Percentiles rank a stretch among this genome's conserved stretches.
These are phyloP conservation scores for Lipomyces japonicus DNA, from an alignment of 805 yeast genomes.

Conservation along the genomic window DNA sequence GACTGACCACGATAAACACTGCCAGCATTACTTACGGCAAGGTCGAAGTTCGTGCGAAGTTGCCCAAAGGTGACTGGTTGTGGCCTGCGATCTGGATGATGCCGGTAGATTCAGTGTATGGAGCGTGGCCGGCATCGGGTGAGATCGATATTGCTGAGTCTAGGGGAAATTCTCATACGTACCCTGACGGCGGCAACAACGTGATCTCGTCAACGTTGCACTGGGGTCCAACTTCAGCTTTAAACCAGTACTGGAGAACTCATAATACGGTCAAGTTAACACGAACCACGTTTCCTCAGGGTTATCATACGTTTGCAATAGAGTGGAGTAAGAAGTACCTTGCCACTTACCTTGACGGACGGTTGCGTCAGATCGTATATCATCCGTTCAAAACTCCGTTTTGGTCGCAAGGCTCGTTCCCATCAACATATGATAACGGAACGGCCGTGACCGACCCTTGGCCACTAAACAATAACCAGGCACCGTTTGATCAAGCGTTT, in stretches of 20 bases:
- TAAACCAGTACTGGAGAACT: slow-evolving; percentile 14
- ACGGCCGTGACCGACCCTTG: slow-evolving; percentile 18
- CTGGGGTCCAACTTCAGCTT: slow-evolving; percentile 19
- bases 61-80: slow-evolving; percentile 25
- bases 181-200: slow-evolving; percentile 17
- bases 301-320: slow-evolving; percentile 20
- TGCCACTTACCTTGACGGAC: slow-evolving; percentile 22
- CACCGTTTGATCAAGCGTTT: slow-evolving; percentile 26
- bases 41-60: slow-evolving; percentile 20
- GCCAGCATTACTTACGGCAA: slow-evolving; percentile 18
- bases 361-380: slow-evolving; percentile 23
- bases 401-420: slow-evolving; percentile 15
- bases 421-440: slow-evolving; percentile 16
- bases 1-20: slow-evolving; percentile 12
- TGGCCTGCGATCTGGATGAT: slow-evolving; percentile 30
- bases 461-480: slow-evolving; percentile 10
- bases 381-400: slow-evolving; percentile 12
- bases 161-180: slow-evolving; percentile 23
- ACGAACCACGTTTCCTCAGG: slow-evolving; percentile 13
- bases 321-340: slow-evolving; percentile 25
- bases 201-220: slow-evolving; percentile 22
- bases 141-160: slow-evolving; percentile 25
- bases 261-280: not conserved
- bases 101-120: slow-evolving; percentile 17
- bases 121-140: slow-evolving; percentile 26